Evolutionary conservation across 345 rosid genomes (phyloP).

Genomic region (Ceriops decandra): DNA sequence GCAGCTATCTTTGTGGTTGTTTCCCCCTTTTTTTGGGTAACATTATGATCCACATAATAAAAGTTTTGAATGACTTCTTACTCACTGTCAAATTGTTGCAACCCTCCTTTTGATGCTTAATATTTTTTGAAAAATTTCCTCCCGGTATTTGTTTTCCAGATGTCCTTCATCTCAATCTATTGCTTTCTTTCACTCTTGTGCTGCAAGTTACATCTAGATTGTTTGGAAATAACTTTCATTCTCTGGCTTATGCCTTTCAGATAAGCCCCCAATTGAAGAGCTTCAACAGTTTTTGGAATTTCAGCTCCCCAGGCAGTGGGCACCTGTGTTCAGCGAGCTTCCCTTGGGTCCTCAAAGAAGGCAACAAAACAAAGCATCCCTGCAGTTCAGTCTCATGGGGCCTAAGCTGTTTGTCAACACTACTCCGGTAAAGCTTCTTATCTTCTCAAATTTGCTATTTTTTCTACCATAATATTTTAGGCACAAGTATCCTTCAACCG

Average conservation of each 20-base stretch:
- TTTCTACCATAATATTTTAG: too few species aligned
- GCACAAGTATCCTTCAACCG: too few species aligned
- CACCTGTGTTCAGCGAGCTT: conserved; percentile 93
- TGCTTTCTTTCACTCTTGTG: background rate
- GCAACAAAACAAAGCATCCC: conserved; percentile 62
- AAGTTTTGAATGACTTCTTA: too few species aligned
- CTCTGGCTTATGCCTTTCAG: conserved; percentile 36
- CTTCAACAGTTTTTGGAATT: conserved; percentile 94
- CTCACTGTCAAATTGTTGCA: too few species aligned
- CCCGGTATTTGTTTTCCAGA: too few species aligned
- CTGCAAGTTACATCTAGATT: background rate
- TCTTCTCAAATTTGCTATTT: background rate
- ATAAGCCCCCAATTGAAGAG: conserved; percentile 90
- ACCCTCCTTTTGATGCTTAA: too few species aligned
- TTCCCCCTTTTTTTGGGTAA: too few species aligned
- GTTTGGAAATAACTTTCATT: background rate
- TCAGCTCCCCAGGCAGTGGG: conserved; percentile 97
- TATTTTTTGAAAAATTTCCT: too few species aligned
- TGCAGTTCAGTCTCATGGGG: conserved; percentile 86
- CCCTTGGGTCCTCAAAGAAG: conserved; percentile 92
- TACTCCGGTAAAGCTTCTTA: conserved; percentile 48
- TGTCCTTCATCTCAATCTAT: background rate
- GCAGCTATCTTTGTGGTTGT: too few species aligned
- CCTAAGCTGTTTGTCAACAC: conserved; percentile 89
- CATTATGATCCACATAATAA: too few species aligned